A percentile compares a stretch with the other conserved stretches of the same genome.
phyloP scores from a whole-genome alignment of 2,329 filamentous ascomycete species.

The Penicillium sp. region DNA sequence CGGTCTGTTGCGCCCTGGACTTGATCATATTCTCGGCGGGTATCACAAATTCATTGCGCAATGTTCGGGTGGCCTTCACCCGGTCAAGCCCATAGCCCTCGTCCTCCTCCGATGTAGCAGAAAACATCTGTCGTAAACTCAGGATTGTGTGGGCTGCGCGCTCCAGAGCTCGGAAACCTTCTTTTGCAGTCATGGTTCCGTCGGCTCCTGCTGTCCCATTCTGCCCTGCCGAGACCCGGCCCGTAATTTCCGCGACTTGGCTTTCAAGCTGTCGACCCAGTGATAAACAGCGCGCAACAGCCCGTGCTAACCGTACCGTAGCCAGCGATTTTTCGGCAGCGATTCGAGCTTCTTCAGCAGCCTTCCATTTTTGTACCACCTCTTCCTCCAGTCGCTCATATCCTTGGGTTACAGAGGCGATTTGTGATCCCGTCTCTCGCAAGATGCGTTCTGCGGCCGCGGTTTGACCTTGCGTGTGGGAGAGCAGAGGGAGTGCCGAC shows the following conservation, averaged over 20 bases:
- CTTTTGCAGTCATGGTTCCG: conserved; percentile 43
- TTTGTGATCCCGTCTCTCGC: conserved; percentile 71
- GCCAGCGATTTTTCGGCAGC: conserved; percentile 76
- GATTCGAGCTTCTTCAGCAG: conserved; percentile 74
- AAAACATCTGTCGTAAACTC: conserved; percentile 67
- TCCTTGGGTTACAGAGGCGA: conserved; percentile 73
- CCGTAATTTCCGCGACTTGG: conserved; percentile 68
- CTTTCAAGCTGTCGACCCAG: conserved; percentile 81
- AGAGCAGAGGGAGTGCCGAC: conserved; percentile 73
- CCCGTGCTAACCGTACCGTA: conserved; percentile 70
- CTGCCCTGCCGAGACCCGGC: conserved; percentile 31
- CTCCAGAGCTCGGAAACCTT: conserved; percentile 75
- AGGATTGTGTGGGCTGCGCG: conserved; percentile 75
- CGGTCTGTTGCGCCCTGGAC: conserved; percentile 68
- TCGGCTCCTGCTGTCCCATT: conserved; percentile 31
- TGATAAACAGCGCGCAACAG: conserved; percentile 72
- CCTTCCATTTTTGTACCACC: conserved; percentile 77
- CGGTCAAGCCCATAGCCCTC: conserved; percentile 72
- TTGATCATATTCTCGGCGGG: conserved; percentile 72
- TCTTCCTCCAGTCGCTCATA: conserved; percentile 83
- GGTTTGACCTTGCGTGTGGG: conserved; percentile 70
- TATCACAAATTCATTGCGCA: conserved; percentile 64
- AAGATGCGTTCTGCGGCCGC: conserved; percentile 69
- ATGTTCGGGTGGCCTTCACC: conserved; percentile 65
- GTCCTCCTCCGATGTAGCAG: conserved; percentile 61